These are phyloP conservation scores for Geotrichum candidum DNA, from an alignment of 1,139 yeast species.

Conservation along the genomic window DNA sequence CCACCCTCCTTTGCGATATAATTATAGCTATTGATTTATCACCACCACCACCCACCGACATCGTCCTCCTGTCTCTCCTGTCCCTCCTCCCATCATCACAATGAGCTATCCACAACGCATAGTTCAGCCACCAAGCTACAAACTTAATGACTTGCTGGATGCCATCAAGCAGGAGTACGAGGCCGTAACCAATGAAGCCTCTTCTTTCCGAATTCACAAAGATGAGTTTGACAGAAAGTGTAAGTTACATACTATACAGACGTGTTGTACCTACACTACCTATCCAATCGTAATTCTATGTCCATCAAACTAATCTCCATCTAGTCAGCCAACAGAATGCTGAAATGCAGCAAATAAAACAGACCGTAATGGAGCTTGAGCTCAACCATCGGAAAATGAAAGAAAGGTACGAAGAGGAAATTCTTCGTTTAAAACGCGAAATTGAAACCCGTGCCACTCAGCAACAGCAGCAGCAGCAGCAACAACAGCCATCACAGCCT, in stretches of 20 bases:
- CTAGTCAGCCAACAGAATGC: constrained; percentile 75
- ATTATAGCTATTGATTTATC: background rate
- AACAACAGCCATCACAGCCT: constrained; percentile 19
- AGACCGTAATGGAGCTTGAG: constrained; percentile 89
- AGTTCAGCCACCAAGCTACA: constrained; percentile 37
- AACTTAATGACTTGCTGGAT: constrained; percentile 72
- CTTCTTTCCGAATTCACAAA: constrained; percentile 81
- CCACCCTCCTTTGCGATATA: background rate
- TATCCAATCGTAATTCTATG: background rate
- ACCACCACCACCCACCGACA: background rate
- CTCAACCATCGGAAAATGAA: constrained; percentile 92
- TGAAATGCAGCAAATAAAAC: constrained; percentile 91
- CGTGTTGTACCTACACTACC: background rate
- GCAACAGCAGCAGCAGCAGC: constrained; percentile 17
- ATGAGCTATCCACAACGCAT: constrained; percentile 19
- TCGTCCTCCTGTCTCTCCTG: background rate
- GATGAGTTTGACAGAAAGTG: constrained; percentile 85
- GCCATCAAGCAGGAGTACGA: constrained; percentile 92
- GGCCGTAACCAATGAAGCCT: constrained; percentile 78
- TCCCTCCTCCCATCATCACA: background rate
- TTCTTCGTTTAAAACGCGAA: constrained; percentile 76
- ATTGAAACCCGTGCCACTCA: constrained; percentile 50
- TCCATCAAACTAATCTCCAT: constrained; percentile 18
- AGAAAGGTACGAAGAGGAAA: constrained; percentile 93
- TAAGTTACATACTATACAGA: constrained; percentile 21